phyloP scores from a whole-genome alignment of 2,329 filamentous ascomycete species.

The Fusarium citri region DNA sequence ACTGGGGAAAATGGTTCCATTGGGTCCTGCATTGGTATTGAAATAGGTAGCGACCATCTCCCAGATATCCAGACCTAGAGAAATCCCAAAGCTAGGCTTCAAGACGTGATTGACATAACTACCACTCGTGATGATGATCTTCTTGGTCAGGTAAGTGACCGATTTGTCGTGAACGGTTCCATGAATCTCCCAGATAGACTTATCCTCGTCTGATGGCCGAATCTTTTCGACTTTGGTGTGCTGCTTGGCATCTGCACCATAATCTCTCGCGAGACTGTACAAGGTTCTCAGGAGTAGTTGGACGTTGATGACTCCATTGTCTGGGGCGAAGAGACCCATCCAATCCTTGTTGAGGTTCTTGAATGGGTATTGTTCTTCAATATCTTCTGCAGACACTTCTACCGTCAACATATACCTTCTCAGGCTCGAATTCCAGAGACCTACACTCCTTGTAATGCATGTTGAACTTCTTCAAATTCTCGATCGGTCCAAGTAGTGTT shows the following conservation, averaged over 20 bases:
- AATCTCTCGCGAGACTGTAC: conserved; percentile 21
- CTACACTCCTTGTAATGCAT: conserved; percentile 21
- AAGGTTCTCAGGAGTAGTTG: conserved; percentile 17
- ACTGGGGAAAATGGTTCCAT: conserved; percentile 33
- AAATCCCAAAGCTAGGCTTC: conserved; percentile 26
- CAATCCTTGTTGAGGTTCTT: conserved; percentile 7
- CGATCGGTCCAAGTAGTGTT: neutral
- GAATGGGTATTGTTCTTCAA: conserved; percentile 22
- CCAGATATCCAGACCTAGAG: conserved; percentile 28
- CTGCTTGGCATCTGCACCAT: conserved; percentile 20
- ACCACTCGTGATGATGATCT: conserved; percentile 21
- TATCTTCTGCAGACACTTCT: conserved; percentile 2
- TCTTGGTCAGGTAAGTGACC: conserved; percentile 9
- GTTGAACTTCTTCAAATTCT: conserved; percentile 2
- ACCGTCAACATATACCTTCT: neutral
- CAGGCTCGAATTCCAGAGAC: rapidly evolving
- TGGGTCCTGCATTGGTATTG: conserved; percentile 28
- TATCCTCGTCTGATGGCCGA: conserved; percentile 4
- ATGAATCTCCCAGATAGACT: conserved; percentile 17
- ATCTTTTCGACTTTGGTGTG: conserved; percentile 20
- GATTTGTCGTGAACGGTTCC: neutral
- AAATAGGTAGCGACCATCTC: conserved; percentile 37
- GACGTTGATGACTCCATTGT: conserved; percentile 31
- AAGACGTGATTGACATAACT: conserved; percentile 29
- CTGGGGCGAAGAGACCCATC: conserved; percentile 20